Base-by-base conservation (phyloP, 805 yeast species). In the Cyberlindnera maritima region DNA sequence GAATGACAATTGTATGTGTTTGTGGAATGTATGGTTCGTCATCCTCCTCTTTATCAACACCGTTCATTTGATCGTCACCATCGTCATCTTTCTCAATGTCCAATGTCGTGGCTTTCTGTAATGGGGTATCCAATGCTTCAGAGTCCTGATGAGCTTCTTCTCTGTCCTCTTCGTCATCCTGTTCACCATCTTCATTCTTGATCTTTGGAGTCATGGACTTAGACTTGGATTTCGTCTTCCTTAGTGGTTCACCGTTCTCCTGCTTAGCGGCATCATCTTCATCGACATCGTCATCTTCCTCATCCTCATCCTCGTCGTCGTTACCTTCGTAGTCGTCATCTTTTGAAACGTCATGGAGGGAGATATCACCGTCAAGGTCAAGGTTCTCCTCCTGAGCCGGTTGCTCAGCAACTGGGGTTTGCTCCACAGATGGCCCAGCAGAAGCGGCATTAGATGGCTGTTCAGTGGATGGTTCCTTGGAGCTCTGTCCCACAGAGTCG, bases 1-100 rank as follows among this genome's bases (percentile, higher is more conserved):
- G 97, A 23, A 90, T 73, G 4, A 90, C 83, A 38, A 90, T 83
- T 0, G 90, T 80, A 61, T 89, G 96, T 0, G 96, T 81, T 67
- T 91, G 97, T 44, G 65, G 69, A 34, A 67, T 52, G 26, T 56
- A 58, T 15, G 60, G 57, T 25, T 54, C 60, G 35, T 57, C 55
- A 14, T 53, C 50, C 6, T 44, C 44, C 19, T 46, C 48, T 28
- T 47, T 43, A 26, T 44, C 54, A 18, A 21, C 37, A 18, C 36
- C 46, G 36, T 39, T 42, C 38, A 35, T 36, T 2, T 39, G 26
- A 11, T 40, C 46, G n/a, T 39, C 46, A 4, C 33, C 48, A 10
- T 49, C 50, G 17, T 40, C 52, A 10, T 48, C 53, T 18, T 44
- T 46, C 3, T 9, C 31, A 23, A 17, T 35, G 4, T 18, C 20